Conservation (phyloP, 2,329 filamentous ascomycete genomes). For the Sporothrix dimorphospora region DNA sequence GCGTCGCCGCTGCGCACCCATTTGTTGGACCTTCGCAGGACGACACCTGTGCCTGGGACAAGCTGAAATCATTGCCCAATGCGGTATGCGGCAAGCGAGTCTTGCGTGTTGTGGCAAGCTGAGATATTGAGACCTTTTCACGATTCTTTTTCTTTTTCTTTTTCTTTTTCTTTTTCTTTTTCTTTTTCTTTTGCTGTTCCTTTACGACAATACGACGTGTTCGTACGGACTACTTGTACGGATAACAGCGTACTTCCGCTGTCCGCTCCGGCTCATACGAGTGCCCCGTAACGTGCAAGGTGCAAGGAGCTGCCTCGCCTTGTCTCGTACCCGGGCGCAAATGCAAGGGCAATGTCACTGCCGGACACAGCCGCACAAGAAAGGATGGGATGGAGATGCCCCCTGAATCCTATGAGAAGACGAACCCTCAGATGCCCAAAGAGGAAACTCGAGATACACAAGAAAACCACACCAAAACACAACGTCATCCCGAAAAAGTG, state of each 20-base stretch:
- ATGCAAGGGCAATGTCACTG: not conserved
- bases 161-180: not conserved
- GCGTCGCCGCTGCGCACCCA: not conserved
- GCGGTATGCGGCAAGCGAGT: constrained; percentile 12
- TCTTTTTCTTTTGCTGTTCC: not conserved
- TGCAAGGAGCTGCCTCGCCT: not conserved
- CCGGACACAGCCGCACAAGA: constrained; percentile 15
- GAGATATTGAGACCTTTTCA: not conserved
- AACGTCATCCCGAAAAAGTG: not conserved
- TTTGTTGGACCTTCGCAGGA: not conserved
- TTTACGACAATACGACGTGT: not conserved
- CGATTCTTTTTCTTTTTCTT: not conserved
- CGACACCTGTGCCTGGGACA: not conserved
- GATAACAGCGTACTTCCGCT: not conserved
- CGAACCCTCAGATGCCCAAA: not conserved
- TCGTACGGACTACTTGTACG: not conserved
- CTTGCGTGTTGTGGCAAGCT: constrained; percentile 3
- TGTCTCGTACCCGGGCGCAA: not conserved
- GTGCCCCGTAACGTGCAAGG: constrained; percentile 1
- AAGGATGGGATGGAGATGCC: constrained; percentile 4
- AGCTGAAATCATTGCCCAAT: constrained; percentile 7
- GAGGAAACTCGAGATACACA: constrained; percentile 15
- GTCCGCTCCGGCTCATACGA: not conserved
- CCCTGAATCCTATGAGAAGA: not conserved
- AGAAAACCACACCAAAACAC: not conserved